Base-by-base conservation (phyloP, 106 monocot genomes). In the Platanthera zijinensis region DNA sequence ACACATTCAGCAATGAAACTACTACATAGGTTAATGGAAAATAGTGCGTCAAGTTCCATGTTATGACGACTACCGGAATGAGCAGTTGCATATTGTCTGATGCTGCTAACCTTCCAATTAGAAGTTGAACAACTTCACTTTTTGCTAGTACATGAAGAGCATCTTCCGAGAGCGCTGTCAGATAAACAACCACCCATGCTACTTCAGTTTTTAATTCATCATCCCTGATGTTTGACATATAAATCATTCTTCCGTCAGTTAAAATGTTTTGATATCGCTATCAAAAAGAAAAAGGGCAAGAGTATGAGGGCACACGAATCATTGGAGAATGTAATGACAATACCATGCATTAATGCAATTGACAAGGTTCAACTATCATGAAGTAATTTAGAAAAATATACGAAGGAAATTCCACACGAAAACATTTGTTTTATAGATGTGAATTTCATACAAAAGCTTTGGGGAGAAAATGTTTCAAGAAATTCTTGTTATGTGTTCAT, bases 121-220 rank as follows among this genome's bases (percentile, higher is more conserved):
- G 86, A 78, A 94, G 84, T 80, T 82, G 86, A 77, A 84, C 80
- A 68, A 87, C 69, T 57, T 86, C 85, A 85, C 80, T 90, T 85
- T 88, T 94, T 9, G 87, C 86, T 50, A 99, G 78, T 72, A 92
- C 64, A 53, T 72, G 71, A 46, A 87, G 77, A 70, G 92, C 94
- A 56, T 46, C 78, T 67, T 89, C 88, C 75, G 94, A 94, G 77
- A 94, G 88, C 50, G 99, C 94, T 64, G 99, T 88, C 59, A 99
- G 84, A 84, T 99, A 99, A 52, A 99, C 99, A 25, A 99, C 82
- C 11, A 94, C 85, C 99, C 99, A 99, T 68, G 92, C 91, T 64
- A 99, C 94, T 87, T 99, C 99, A 59, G 92, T 99, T 50, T 85
- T 86, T 79, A 99, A 64, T 73, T 90, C 92, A 80, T 99, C 94